Percentiles rank a stretch among this genome's conserved stretches.
Conservation (phyloP, 179 eudicot genomes). For the Carnegiea gigantea region DNA sequence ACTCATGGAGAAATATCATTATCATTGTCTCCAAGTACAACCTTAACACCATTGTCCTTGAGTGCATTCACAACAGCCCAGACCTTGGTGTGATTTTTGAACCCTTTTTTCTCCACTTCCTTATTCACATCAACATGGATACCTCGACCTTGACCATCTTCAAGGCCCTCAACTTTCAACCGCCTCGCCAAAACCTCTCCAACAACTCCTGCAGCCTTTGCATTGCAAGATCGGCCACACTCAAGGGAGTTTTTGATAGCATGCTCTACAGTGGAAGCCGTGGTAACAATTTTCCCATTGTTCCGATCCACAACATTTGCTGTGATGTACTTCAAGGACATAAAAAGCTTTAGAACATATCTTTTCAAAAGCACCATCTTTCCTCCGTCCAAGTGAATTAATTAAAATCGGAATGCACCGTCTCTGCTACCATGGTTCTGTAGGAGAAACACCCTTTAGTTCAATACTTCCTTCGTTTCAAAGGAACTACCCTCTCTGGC, state of each 20-base stretch:
- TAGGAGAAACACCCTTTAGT: not conserved
- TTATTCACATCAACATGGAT: conserved; percentile 61
- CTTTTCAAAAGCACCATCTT: conserved; percentile 60
- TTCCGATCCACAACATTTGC: conserved; percentile 71
- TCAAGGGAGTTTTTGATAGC: conserved; percentile 53
- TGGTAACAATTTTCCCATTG: conserved; percentile 62
- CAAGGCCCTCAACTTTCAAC: conserved; percentile 70
- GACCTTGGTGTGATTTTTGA: conserved; percentile 59
- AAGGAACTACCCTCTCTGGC: conserved; percentile 2
- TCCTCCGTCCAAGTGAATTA: conserved; percentile 9
- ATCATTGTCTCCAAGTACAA: conserved; percentile 48
- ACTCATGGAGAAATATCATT: conserved; percentile 14
- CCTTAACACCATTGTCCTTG: conserved; percentile 61
- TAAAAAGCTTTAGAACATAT: conserved; percentile 59
- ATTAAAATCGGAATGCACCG: not conserved
- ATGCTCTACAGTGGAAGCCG: conserved; percentile 68
- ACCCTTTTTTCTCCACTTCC: conserved; percentile 70
- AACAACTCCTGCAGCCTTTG: conserved; percentile 66
- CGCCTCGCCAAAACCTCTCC: conserved; percentile 83
- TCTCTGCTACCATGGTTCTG: not conserved
- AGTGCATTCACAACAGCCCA: conserved; percentile 67
- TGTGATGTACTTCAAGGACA: conserved; percentile 68
- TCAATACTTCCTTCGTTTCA: not conserved
- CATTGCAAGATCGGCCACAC: conserved; percentile 73
- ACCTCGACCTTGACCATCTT: conserved; percentile 62